Base-by-base conservation (phyloP, 2,329 filamentous ascomycete genomes). In the Fusarium miscanthi region DNA sequence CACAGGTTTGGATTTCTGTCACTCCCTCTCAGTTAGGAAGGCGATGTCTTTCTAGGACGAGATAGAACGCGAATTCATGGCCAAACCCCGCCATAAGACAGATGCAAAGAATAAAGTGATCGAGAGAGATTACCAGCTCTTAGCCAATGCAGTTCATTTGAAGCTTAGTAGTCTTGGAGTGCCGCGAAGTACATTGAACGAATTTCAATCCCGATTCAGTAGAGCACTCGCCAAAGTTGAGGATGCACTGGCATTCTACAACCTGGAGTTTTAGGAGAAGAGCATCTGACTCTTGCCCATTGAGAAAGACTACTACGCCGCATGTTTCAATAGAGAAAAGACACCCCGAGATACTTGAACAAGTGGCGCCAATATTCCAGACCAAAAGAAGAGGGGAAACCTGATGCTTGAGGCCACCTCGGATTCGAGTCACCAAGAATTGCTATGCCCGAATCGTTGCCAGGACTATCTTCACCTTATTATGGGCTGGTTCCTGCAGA, bases 21-120 rank as follows among this genome's bases (percentile, higher is more conserved):
- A 76, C 21, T 67, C 74, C 14, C 78, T 82, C 42, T 77, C 79
- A 8, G 51, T 56, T 33, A 76, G 81, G 7, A 79, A 81, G 65
- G 76, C 78, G 42, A 73, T 71, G 35, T 77, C 76, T 11, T 76
- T 81, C 30, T 82, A 80, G 81, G 71, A 78, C 33, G 79, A 81
- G 57, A 80, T 79, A 21, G 81, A 82, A 51, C 66, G 69, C 43
- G 80, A 80, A 35, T 82, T 81, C 37, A 82, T 81, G 81, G 38
- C 63, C 40, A 69, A 70, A 17, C 79, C 79, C 37, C 73, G 77
- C 21, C 57, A 61, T 10, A 64, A 78, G 25, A 74, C 78, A 48
- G 71, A 76, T 17, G 40, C 49, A 8, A 67, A 69, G 27, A 76
- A 77, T 27, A 66, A 60, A n/a, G 68, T 72, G 21, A 58, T 73